Conservation (phyloP, 2,329 filamentous ascomycete species). For the Claviceps capensis region DNA sequence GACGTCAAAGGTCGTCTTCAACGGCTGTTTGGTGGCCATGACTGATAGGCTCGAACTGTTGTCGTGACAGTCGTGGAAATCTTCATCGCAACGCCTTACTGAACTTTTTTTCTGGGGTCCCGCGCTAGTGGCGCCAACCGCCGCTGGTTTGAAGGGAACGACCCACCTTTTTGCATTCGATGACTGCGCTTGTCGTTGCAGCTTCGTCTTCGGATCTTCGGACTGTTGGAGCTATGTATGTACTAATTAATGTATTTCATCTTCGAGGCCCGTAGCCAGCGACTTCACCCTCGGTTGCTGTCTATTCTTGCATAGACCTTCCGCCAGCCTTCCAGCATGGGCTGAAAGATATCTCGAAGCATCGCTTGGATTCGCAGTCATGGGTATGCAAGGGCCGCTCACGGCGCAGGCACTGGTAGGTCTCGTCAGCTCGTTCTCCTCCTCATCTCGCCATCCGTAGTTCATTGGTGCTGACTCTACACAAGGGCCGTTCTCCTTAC, state of each 20-base stretch:
- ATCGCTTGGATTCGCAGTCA: conserved; percentile 12
- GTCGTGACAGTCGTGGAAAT: background rate
- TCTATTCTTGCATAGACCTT: background rate
- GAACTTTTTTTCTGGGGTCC: conserved; percentile 5
- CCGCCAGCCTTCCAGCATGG: background rate
- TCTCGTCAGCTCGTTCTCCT: background rate
- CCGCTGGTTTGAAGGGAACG: background rate
- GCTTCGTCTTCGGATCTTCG: too few relatives aligned
- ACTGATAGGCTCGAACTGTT: conserved; percentile 3
- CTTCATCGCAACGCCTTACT: background rate
- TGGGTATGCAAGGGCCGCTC: conserved; percentile 42
- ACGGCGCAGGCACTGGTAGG: conserved; percentile 43
- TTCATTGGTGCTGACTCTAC: conserved; percentile 1
- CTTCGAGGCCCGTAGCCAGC: background rate
- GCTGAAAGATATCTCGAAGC: background rate
- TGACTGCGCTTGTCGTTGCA: background rate
- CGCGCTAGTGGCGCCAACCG: background rate
- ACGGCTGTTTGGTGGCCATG: conserved; percentile 47
- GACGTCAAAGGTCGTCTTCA: conserved; percentile 83
- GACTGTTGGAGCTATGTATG: too few relatives aligned
- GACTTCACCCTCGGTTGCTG: background rate
- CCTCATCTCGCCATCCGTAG: background rate
- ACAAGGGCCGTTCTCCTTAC: conserved; percentile 45
- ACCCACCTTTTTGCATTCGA: background rate
- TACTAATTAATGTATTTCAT: background rate